Conservation (phyloP, 1,284 basidiomycete species). For the Microbotryomycetes sp. region DNA sequence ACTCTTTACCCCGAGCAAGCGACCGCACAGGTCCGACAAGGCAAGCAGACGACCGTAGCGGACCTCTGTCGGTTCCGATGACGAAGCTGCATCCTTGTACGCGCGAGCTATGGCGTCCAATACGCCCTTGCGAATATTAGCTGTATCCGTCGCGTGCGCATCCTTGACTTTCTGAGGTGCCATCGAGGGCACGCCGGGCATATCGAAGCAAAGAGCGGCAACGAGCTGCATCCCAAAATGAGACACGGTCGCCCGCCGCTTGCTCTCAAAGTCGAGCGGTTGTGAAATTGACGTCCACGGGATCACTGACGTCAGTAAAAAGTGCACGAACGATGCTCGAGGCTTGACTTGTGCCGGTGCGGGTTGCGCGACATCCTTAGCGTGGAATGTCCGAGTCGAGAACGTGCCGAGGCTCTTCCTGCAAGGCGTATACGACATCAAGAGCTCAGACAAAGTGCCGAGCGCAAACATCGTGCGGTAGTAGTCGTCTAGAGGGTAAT, state of each 20-base stretch:
- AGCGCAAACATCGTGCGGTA: conserved; percentile 80
- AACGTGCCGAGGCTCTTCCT: conserved; percentile 80
- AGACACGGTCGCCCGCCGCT: conserved; percentile 46
- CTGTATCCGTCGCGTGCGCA: conserved; percentile 58
- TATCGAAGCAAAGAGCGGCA: conserved; percentile 82
- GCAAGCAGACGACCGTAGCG: conserved; percentile 86
- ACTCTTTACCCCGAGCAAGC: conserved; percentile 51
- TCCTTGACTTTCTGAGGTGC: conserved; percentile 14
- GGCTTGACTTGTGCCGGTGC: conserved; percentile 43
- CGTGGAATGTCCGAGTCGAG: conserved; percentile 40
- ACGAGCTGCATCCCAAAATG: conserved; percentile 85
- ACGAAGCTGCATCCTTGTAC: conserved; percentile 62
- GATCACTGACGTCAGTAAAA: conserved; percentile 51
- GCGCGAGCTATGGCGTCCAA: conserved; percentile 80
- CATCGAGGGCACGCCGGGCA: conserved; percentile 41
- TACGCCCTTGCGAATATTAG: conserved; percentile 80
- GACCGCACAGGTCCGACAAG: conserved; percentile 78
- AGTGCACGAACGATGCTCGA: conserved; percentile 55
- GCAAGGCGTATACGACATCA: conserved; percentile 88
- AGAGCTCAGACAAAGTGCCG: conserved; percentile 82
- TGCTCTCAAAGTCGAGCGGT: conserved; percentile 18
- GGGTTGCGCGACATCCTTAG: conserved; percentile 49
- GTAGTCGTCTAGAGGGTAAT: conserved; percentile 42
- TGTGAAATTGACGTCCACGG: conserved; percentile 7
- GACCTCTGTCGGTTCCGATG: conserved; percentile 60